These are phyloP conservation scores for Hanseniaspora sp. DNA, from an alignment of 1,139 yeast species.

Conservation along the genomic window DNA sequence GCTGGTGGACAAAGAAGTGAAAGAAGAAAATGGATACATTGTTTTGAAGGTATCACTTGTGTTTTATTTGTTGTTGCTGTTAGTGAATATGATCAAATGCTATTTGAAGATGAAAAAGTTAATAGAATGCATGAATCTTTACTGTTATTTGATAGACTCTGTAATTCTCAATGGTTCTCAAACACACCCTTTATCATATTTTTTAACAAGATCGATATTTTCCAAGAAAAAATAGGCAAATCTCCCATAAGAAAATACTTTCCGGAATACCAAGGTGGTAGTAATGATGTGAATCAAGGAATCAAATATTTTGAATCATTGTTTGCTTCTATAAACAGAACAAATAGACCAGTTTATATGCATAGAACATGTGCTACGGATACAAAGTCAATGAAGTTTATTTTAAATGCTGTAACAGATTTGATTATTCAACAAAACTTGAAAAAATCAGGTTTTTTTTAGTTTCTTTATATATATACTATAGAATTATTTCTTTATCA, in stretches of 20 bases:
- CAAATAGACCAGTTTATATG: conserved; percentile 69
- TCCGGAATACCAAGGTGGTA: conserved; percentile 58
- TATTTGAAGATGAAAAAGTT: conserved; percentile 80
- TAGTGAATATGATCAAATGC: conserved; percentile 81
- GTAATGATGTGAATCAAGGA: conserved; percentile 55
- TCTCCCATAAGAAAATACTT: conserved; percentile 60
- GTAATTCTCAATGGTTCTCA: conserved; percentile 76
- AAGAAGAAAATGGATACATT: conserved; percentile 90
- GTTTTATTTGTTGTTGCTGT: conserved; percentile 85
- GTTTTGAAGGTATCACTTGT: conserved; percentile 85
- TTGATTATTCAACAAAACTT: conserved; percentile 74
- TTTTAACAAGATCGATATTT: conserved; percentile 75
- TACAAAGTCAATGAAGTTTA: conserved; percentile 74
- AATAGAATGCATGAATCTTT: conserved; percentile 89
- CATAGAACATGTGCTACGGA: conserved; percentile 97
- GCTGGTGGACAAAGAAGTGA: conserved; percentile 98
- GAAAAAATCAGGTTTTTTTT: conserved; percentile 60
- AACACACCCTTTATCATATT: conserved; percentile 83
- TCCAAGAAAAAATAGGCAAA: conserved; percentile 53
- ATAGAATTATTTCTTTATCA: too few species aligned
- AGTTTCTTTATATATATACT: neutral
- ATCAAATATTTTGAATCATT: conserved; percentile 54
- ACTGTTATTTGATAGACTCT: conserved; percentile 67
- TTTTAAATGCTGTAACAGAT: conserved; percentile 85
- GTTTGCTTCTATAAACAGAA: conserved; percentile 50